A percentile compares a stretch with the other conserved stretches of the same genome.
Evolutionary conservation across 169 alveolate genomes (phyloP).

Genomic region (Plasmodium sp.): DNA sequence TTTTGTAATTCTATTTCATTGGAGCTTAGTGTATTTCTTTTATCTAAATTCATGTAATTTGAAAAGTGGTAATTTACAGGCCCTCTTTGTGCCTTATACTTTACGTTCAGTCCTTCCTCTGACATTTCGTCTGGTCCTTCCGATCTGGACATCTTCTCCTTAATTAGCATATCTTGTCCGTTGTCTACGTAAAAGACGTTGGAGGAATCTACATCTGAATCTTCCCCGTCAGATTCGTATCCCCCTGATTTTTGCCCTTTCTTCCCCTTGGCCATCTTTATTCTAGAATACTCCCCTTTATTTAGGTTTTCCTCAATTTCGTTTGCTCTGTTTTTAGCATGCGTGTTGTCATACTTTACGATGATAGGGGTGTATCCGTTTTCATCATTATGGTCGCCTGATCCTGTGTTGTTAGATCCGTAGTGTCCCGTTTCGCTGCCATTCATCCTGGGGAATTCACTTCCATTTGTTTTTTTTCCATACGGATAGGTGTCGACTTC

Average conservation of each 20-base stretch:
- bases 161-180: constrained; percentile 52
- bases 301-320: constrained; percentile 48
- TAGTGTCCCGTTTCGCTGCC: neutral
- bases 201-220: neutral
- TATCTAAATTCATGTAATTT: constrained; percentile 47
- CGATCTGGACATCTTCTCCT: constrained; percentile 18
- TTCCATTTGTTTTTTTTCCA: neutral
- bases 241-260: neutral
- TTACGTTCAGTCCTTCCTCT: constrained; percentile 3
- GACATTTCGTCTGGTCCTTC: neutral
- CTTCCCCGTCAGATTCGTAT: neutral
- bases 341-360: neutral
- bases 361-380: neutral
- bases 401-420: neutral
- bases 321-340: constrained; percentile 7
- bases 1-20: constrained; percentile 43
- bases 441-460: neutral
- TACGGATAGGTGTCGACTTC: neutral
- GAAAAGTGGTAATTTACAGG: constrained; percentile 55
- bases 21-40: neutral
- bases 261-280: neutral
- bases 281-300: constrained; percentile 47
- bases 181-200: constrained; percentile 24
- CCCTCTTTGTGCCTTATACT: neutral
- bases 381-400: neutral